Conservation (phyloP, 495 filamentous ascomycete species). For the Sporormia fimetaria region DNA sequence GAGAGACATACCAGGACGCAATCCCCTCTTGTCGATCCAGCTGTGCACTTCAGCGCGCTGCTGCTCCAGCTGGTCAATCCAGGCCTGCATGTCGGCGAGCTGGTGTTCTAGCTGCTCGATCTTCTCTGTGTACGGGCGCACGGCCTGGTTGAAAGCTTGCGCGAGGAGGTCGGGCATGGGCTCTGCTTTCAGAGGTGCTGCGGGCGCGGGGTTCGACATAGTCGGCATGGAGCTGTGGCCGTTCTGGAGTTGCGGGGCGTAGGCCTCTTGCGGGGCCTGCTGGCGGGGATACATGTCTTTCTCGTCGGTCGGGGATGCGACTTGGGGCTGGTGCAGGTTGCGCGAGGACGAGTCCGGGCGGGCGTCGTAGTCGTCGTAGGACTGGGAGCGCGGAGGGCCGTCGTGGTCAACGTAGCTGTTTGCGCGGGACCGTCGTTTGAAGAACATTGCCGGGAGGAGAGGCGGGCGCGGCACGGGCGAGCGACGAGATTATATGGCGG, state of each 20-base stretch:
- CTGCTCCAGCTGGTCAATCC: constrained; percentile 37
- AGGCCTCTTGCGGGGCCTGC: constrained; percentile 17
- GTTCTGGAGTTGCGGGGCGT: constrained; percentile 1
- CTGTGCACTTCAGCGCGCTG: constrained; percentile 38
- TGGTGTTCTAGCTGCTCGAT: constrained; percentile 38
- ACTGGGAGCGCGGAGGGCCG: constrained; percentile 14
- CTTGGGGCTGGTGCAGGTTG: constrained; percentile 8
- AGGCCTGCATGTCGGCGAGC: constrained; percentile 35
- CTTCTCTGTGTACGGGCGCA: constrained; percentile 38
- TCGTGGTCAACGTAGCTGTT: constrained; percentile 25
- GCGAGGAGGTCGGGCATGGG: constrained; percentile 39
- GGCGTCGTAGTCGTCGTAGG: constrained; percentile 25
- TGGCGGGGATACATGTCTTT: constrained; percentile 24
- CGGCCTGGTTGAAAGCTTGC: constrained; percentile 40
- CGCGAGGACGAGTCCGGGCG: constrained; percentile 15
- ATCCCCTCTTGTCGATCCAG: constrained; percentile 43
- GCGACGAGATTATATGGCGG: constrained; percentile 4
- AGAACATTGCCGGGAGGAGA: constrained; percentile 24
- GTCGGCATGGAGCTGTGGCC: constrained; percentile 18
- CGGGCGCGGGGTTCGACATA: constrained; percentile 12
- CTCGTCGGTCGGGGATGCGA: constrained; percentile 12
- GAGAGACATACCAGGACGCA: constrained; percentile 37
- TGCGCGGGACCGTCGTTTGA: constrained; percentile 24
- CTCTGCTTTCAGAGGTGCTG: constrained; percentile 20
- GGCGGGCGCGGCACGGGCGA: background rate